Conservation (phyloP, 2,329 filamentous ascomycete genomes). For the Pseudogymnoascus verrucosus region DNA sequence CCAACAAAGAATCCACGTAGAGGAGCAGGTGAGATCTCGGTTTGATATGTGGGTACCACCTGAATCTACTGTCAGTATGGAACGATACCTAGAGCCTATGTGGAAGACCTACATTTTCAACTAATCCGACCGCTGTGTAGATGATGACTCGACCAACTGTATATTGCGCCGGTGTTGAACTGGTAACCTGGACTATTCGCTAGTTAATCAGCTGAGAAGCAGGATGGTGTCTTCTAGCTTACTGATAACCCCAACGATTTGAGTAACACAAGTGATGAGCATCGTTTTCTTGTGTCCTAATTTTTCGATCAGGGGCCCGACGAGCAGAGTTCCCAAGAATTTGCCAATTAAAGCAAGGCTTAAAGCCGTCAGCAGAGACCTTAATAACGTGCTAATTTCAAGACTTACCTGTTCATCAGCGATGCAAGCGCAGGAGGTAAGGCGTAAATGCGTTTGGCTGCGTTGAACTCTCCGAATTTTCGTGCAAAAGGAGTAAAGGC, state of each 20-base stretch:
- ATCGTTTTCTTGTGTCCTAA: conserved; percentile 15
- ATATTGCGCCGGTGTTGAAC: neutral
- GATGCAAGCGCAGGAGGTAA: neutral
- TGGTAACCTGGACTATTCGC: neutral
- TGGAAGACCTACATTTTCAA: neutral
- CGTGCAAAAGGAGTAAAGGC: conserved; percentile 15
- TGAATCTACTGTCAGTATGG: neutral
- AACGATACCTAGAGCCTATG: neutral
- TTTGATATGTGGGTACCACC: neutral
- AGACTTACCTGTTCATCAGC: neutral
- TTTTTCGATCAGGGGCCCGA: conserved; percentile 17
- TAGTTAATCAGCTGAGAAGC: neutral
- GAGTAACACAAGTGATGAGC: conserved; percentile 15
- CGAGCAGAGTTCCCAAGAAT: neutral
- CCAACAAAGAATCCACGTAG: neutral
- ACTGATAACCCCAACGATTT: conserved; percentile 16
- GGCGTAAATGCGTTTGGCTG: neutral
- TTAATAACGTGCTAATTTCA: neutral
- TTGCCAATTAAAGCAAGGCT: neutral
- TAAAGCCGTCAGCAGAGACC: neutral
- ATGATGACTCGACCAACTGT: neutral
- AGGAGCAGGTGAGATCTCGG: neutral
- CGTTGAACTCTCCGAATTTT: conserved; percentile 14
- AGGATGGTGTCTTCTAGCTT: neutral
- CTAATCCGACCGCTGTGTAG: neutral